phyloP scores from a whole-genome alignment of 139 green algal species.

The Tetraselmis chui region DNA sequence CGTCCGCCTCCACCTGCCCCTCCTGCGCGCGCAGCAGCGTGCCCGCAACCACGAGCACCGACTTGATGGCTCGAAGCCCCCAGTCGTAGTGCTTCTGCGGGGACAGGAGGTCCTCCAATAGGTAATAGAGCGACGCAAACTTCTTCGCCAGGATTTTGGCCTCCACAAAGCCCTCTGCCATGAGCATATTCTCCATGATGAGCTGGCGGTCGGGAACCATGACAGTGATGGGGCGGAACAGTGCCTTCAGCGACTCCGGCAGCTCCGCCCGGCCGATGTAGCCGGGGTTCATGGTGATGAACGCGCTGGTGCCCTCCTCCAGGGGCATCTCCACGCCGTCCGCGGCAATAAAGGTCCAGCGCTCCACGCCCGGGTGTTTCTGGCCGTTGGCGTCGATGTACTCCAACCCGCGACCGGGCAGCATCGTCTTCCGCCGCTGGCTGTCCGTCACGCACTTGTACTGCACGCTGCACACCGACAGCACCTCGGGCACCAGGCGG shows the following conservation, averaged over 20 bases:
- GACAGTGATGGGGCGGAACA: constrained; percentile 80
- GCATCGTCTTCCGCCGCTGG: constrained; percentile 72
- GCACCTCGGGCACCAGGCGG: constrained; percentile 66
- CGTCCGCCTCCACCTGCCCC: constrained; percentile 73
- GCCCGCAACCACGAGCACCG: constrained; percentile 72
- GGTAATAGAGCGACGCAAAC: constrained; percentile 73
- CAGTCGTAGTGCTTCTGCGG: constrained; percentile 81
- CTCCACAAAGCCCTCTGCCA: constrained; percentile 76
- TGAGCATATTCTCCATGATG: constrained; percentile 89
- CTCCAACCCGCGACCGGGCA: constrained; percentile 77
- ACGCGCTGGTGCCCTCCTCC: constrained; percentile 64
- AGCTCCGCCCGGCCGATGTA: constrained; percentile 77
- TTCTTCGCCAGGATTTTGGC: constrained; percentile 78
- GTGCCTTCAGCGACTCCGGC: constrained; percentile 75
- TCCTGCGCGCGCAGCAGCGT: constrained; percentile 65
- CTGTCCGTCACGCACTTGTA: constrained; percentile 79
- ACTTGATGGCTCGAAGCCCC: constrained; percentile 78
- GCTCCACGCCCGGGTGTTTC: constrained; percentile 56
- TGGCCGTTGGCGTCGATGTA: constrained; percentile 62
- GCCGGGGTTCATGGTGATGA: constrained; percentile 87
- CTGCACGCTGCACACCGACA: constrained; percentile 75
- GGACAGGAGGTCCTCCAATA: constrained; percentile 74
- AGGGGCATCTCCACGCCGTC: constrained; percentile 78
- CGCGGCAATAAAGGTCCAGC: constrained; percentile 59
- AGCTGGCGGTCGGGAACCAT: constrained; percentile 78